phyloP scores from a whole-genome alignment of 768 basidiomycete species.

The Sporobolomyces pararoseus region DNA sequence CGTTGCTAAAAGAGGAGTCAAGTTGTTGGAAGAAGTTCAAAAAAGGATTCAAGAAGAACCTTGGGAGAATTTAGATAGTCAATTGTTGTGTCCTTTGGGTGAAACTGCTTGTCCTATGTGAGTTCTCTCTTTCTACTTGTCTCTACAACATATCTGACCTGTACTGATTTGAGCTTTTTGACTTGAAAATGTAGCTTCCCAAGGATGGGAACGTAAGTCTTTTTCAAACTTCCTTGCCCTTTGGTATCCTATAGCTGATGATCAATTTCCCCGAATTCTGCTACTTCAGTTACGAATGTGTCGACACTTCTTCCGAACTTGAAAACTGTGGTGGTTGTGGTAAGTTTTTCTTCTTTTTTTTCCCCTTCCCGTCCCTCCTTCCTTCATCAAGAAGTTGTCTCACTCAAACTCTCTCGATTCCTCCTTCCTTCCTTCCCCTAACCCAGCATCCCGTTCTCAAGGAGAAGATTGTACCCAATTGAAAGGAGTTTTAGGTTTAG shows the following conservation, averaged over 20 bases:
- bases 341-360: slow-evolving; percentile 39
- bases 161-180: background rate
- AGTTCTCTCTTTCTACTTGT: background rate
- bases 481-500: slow-evolving; percentile 52
- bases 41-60: slow-evolving; percentile 27
- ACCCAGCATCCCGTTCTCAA: slow-evolving; percentile 42
- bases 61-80: slow-evolving; percentile 37
- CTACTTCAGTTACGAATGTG: slow-evolving; percentile 22
- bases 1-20: slow-evolving; percentile 11
- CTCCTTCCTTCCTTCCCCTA: background rate
- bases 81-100: slow-evolving; percentile 29
- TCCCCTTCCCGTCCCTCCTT: background rate
- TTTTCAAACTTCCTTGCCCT: background rate
- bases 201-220: slow-evolving; percentile 32
- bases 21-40: slow-evolving; percentile 21
- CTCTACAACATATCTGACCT: no score
- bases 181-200: slow-evolving; percentile 24
- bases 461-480: slow-evolving; percentile 56
- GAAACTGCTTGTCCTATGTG: slow-evolving; percentile 40
- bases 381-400: no score
- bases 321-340: slow-evolving; percentile 39
- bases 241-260: background rate
- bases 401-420: background rate
- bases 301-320: slow-evolving; percentile 24
- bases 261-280: no score